phyloP scores from a whole-genome alignment of 2,329 filamentous ascomycete species.

The Pseudocercospora musae region DNA sequence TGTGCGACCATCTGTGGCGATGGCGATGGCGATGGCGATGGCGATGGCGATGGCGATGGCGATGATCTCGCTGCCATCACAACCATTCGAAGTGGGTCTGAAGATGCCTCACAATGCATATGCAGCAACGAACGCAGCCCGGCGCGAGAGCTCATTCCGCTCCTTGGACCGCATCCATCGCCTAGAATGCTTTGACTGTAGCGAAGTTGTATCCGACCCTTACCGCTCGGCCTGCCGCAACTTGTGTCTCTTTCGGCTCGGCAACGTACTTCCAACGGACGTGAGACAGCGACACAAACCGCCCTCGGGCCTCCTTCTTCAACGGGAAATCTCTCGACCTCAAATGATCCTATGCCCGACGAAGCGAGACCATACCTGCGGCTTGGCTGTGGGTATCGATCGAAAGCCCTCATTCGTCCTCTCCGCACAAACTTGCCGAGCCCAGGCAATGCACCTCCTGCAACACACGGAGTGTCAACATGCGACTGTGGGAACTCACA shows the following conservation, averaged over 20 bases:
- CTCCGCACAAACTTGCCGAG: background rate
- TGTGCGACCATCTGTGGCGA: no score
- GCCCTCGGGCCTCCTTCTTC: background rate
- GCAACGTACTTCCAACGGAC: background rate
- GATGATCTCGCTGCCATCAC: no score
- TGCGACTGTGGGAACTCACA: background rate
- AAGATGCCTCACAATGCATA: no score
- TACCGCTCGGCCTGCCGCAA: background rate
- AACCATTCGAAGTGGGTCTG: no score
- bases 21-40: no score
- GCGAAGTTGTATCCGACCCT: background rate
- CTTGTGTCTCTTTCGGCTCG: background rate
- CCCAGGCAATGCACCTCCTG: background rate
- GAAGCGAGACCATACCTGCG: background rate
- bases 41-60: no score
- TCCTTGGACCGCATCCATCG: no score
- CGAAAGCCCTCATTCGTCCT: background rate
- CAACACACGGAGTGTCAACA: background rate
- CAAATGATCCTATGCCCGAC: background rate
- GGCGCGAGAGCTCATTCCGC: no score
- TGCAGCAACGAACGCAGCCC: no score
- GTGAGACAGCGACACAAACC: background rate
- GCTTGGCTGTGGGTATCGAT: background rate
- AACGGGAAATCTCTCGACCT: background rate
- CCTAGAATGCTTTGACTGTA: background rate